Evolutionary conservation across 352 stramenopile genomes (phyloP), one percentile per base, ranked within the genome.

Genomic region (Globisporangium middletonii): DNA sequence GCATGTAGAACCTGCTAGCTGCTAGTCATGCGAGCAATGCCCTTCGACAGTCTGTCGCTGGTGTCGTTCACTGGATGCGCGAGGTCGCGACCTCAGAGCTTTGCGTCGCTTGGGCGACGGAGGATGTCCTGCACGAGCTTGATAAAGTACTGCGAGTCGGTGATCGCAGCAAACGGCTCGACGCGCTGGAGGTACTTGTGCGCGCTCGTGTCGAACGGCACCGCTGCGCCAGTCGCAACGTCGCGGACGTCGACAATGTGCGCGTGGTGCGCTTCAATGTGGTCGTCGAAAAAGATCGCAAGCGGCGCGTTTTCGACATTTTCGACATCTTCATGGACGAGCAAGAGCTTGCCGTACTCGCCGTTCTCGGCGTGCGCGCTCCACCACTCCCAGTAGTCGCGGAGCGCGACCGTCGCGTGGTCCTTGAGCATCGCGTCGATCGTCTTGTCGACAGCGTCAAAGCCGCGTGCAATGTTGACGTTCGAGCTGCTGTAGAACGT

Each of bases 361-460:
- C 67, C 72, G 43, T 71, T 59, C 59, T 94, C 84, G 30, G 79
- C 84, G 59, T 94, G 84, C 4, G 79, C 74, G 45, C 79, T 89
- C 83, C 83, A 93, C 79, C 81, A 92, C 64, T 93, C 83, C 77
- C 77, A 93, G 65, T 92, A 92, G 56, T 94, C 84, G 53, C 84
- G 79, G 50, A 94, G 66, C 7, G 77, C 84, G 26, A 92, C 60
- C 28, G 70, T 87, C 45, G 76, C 63, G 5, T 54, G 59, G 4
- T 64, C 27, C 30, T 57, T 8, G 18, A 80, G 43, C 73, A 83
- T 76, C 1, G 28, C 47, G 15, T 65, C 5, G 45, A 82, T 55
- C 42, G 72, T 76, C 30, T 73, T 41, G 1, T 79, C 57, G 60
- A 92, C 86, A 15, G 58, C 50, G 6, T 55, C 19, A 47, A 92